phyloP scores from a whole-genome alignment of 1,284 basidiomycete genomes.

The Sparassis latifolia region DNA sequence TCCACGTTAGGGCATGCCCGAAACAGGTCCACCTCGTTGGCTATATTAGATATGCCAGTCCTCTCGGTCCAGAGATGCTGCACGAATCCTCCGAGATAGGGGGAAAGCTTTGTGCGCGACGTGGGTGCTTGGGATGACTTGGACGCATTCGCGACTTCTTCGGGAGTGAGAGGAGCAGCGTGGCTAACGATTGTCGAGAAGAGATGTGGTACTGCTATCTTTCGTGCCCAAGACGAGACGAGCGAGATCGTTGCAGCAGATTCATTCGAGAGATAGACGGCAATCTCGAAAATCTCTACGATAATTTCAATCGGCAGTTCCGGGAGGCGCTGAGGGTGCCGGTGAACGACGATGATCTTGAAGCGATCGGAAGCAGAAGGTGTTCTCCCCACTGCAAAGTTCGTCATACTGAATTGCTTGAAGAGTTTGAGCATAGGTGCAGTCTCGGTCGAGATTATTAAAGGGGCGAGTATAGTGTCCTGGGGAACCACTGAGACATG shows the following conservation, averaged over 20 bases:
- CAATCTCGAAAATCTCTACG: slow-evolving; percentile 17
- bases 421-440: no score
- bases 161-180: background rate
- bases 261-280: slow-evolving; percentile 12
- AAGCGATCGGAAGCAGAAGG: no score
- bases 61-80: slow-evolving; percentile 23
- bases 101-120: slow-evolving; percentile 7
- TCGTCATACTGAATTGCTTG: no score
- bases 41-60: slow-evolving; percentile 13
- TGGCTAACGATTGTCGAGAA: slow-evolving; percentile 19
- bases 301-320: slow-evolving; percentile 19
- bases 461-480: no score
- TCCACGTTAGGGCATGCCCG: slow-evolving; percentile 17
- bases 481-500: no score
- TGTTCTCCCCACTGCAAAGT: no score
- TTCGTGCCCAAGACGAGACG: slow-evolving; percentile 20
- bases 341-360: no score
- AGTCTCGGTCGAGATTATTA: no score
- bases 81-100: slow-evolving; percentile 15
- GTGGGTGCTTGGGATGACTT: no score
- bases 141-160: no score
- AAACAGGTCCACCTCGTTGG: slow-evolving; percentile 17
- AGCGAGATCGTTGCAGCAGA: slow-evolving; percentile 17
- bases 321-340: slow-evolving; percentile 5
- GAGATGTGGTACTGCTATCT: slow-evolving; percentile 16